Percentiles rank a stretch among this genome's conserved stretches.
Evolutionary conservation across 1,284 basidiomycete species (phyloP).

Genomic region (Entoloma clypeatum): DNA sequence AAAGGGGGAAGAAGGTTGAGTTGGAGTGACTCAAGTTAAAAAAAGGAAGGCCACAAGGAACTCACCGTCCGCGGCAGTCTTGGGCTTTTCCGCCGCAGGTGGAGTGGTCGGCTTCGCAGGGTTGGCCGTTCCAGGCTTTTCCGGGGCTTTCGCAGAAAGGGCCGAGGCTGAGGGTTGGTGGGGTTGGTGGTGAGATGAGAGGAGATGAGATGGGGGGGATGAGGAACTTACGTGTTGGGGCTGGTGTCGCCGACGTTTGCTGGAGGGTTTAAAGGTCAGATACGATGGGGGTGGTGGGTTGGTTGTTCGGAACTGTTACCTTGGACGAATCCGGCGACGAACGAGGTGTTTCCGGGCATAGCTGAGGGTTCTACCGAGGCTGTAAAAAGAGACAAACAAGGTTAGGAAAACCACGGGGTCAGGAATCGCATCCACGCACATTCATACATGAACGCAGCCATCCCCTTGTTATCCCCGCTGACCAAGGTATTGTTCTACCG

Average conservation of each 20-base stretch:
- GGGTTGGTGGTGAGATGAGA: conserved; percentile 9
- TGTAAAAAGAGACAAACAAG: conserved; percentile 24
- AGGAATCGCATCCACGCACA: conserved; percentile 35
- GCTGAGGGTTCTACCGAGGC: conserved; percentile 58
- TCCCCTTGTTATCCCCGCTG: conserved; percentile 77
- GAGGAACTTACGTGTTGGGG: conserved; percentile 63
- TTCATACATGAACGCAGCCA: conserved; percentile 78
- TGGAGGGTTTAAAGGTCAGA: conserved; percentile 23
- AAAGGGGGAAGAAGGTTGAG: conserved; percentile 2
- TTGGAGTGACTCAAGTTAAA: neutral
- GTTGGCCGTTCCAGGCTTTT: conserved; percentile 57
- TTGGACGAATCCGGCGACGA: conserved; percentile 76
- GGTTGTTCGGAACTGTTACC: conserved; percentile 35
- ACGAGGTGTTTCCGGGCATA: conserved; percentile 66
- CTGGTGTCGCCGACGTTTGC: conserved; percentile 77
- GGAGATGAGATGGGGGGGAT: conserved; percentile 4
- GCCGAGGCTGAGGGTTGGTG: conserved; percentile 44
- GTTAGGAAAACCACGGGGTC: neutral
- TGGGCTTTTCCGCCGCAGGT: conserved; percentile 69
- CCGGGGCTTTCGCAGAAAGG: conserved; percentile 78
- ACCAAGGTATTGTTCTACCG: conserved; percentile 73
- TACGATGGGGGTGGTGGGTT: neutral
- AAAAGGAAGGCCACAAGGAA: conserved; percentile 9
- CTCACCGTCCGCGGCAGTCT: conserved; percentile 69
- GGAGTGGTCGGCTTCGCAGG: conserved; percentile 63